phyloP scores from a whole-genome alignment of 805 yeast genomes.

The Candida chauliodis region DNA sequence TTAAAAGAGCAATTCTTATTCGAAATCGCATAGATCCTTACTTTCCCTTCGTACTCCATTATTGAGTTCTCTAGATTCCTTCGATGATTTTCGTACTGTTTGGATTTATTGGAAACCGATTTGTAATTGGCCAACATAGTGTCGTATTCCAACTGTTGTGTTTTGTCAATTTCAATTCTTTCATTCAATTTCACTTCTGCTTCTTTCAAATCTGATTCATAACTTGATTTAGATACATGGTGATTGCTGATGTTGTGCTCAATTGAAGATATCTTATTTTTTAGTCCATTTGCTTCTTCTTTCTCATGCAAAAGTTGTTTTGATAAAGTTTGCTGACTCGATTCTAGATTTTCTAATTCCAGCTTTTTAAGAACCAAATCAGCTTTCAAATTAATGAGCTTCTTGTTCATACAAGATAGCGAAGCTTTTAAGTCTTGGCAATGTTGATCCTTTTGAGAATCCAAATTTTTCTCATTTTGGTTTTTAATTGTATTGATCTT shows the following conservation, averaged over 20 bases:
- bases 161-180: conserved; percentile 16
- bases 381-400: conserved; percentile 12
- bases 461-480: conserved; percentile 16
- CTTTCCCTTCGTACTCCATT: conserved; percentile 24
- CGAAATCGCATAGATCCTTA: conserved; percentile 22
- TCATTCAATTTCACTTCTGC: conserved; percentile 17
- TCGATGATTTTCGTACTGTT: conserved; percentile 34
- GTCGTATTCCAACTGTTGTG: conserved; percentile 18
- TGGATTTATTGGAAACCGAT: conserved; percentile 21
- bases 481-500: conserved; percentile 13
- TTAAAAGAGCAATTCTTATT: conserved; percentile 5
- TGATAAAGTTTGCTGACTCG: background rate
- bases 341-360: conserved; percentile 9
- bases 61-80: conserved; percentile 50
- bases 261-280: conserved; percentile 5
- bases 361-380: conserved; percentile 6
- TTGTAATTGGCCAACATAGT: conserved; percentile 17
- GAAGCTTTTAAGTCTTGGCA: conserved; percentile 21
- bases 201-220: conserved; percentile 17
- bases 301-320: background rate
- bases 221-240: conserved; percentile 13
- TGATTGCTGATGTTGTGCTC: conserved; percentile 19
- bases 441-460: conserved; percentile 19
- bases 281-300: conserved; percentile 5
- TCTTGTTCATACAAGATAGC: conserved; percentile 20